A percentile compares a stretch with the other conserved stretches of the same genome.
Evolutionary conservation across 2,329 filamentous ascomycete species (phyloP).

Genomic region (Ilyonectria sp.): DNA sequence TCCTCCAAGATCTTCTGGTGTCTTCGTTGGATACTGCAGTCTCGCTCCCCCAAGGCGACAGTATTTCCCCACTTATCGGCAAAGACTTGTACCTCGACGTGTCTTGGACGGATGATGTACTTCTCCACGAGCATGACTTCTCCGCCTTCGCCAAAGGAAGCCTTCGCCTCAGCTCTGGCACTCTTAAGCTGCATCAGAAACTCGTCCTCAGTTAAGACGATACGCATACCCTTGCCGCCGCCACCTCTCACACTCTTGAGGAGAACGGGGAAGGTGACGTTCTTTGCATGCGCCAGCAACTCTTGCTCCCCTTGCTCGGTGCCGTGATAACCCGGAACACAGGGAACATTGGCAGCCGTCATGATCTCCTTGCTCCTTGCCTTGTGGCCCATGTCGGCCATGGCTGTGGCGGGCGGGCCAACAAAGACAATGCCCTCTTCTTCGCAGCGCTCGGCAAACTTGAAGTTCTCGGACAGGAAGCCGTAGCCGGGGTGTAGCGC

Average conservation of each 20-base stretch:
- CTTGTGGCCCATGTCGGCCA: conserved; percentile 94
- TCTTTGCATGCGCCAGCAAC: conserved; percentile 78
- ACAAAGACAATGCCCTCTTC: conserved; percentile 95
- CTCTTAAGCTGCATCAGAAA: conserved; percentile 80
- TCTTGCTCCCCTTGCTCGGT: conserved; percentile 79
- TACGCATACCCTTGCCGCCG: conserved; percentile 88
- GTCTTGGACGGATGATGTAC: conserved; percentile 83
- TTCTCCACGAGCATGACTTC: conserved; percentile 88
- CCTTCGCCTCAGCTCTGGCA: conserved; percentile 81
- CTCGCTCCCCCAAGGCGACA: conserved; percentile 88
- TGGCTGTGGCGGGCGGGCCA: conserved; percentile 87
- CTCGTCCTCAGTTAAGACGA: conserved; percentile 77
- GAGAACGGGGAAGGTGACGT: conserved; percentile 79
- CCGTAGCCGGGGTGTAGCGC: conserved; percentile 97
- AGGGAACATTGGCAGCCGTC: conserved; percentile 93
- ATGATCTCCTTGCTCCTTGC: conserved; percentile 96
- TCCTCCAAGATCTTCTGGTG: conserved; percentile 96
- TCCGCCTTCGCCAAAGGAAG: conserved; percentile 85
- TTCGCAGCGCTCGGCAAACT: conserved; percentile 89
- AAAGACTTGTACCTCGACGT: conserved; percentile 93
- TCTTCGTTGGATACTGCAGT: conserved; percentile 88
- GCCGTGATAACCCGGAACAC: conserved; percentile 96
- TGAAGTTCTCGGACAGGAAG: conserved; percentile 93
- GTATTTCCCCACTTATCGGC: conserved; percentile 85
- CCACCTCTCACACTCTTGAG: conserved; percentile 87